Conservation (phyloP, 805 yeast genomes). For the Sugiyamaella mastotermitis region DNA sequence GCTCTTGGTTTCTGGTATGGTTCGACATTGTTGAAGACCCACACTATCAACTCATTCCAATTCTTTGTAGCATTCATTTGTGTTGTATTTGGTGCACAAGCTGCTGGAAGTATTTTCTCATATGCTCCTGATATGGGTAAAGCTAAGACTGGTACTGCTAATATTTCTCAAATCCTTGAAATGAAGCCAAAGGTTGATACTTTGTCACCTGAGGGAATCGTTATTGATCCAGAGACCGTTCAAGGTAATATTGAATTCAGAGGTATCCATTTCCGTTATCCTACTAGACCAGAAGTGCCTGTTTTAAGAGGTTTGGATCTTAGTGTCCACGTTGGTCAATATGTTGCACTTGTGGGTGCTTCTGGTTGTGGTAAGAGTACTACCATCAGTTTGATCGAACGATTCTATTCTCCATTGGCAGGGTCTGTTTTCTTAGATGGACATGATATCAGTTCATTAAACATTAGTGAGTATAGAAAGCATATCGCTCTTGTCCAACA, state of each 20-base stretch:
- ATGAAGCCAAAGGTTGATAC: slow-evolving; percentile 32
- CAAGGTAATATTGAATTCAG: slow-evolving; percentile 49
- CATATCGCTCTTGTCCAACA: slow-evolving; percentile 57
- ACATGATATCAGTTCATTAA: slow-evolving; percentile 40
- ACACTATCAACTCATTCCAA: slow-evolving; percentile 26
- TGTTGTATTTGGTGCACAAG: slow-evolving; percentile 37
- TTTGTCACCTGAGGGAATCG: slow-evolving; percentile 25
- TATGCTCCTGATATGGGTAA: slow-evolving; percentile 40
- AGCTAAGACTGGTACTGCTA: slow-evolving; percentile 33
- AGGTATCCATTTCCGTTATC: slow-evolving; percentile 60
- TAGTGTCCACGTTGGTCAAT: slow-evolving; percentile 41
- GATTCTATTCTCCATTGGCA: slow-evolving; percentile 44
- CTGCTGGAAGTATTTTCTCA: slow-evolving; percentile 36
- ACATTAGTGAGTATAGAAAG: slow-evolving; percentile 44
- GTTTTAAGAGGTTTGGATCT: slow-evolving; percentile 49
- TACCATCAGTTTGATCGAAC: slow-evolving; percentile 43
- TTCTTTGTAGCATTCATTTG: slow-evolving; percentile 36
- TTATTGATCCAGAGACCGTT: slow-evolving; percentile 27
- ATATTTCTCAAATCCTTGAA: slow-evolving; percentile 29
- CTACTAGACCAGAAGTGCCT: slow-evolving; percentile 46
- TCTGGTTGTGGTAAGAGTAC: slow-evolving; percentile 61
- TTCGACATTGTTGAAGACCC: slow-evolving; percentile 30
- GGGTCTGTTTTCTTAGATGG: slow-evolving; percentile 52
- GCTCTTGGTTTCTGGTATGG: slow-evolving; percentile 42
- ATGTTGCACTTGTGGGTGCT: slow-evolving; percentile 64